Evolutionary conservation across 164 flowering plant genomes (phyloP).

Genomic region (Piper betle): DNA sequence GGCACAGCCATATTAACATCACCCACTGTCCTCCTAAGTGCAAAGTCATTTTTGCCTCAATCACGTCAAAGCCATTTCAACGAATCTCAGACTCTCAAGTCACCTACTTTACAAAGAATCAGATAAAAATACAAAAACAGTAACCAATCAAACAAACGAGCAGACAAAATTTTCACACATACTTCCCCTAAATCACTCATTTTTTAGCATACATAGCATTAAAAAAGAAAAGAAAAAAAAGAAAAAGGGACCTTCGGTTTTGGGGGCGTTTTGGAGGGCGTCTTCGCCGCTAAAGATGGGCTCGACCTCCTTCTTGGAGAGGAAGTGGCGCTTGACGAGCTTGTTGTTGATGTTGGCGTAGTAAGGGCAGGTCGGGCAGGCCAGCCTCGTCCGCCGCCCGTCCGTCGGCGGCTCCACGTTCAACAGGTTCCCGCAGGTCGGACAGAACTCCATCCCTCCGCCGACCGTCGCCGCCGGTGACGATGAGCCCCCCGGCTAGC

Average conservation of each 20-base stretch:
- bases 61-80: neutral
- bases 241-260: constrained; percentile 6
- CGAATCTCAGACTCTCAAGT: too few species aligned
- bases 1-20: too few species aligned
- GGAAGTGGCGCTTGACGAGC: constrained; percentile 8
- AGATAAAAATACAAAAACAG: too few species aligned
- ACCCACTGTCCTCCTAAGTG: too few species aligned
- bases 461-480: neutral
- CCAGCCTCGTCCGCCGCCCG: constrained; percentile 9
- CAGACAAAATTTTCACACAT: neutral
- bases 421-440: constrained; percentile 17
- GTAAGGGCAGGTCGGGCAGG: constrained; percentile 17
- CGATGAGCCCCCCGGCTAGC: too few species aligned
- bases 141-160: too few species aligned
- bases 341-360: constrained; percentile 6
- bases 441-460: constrained; percentile 17
- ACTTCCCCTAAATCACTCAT: too few species aligned
- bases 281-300: constrained; percentile 12
- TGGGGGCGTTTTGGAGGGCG: constrained; percentile 12
- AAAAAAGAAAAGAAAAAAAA: neutral
- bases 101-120: too few species aligned
- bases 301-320: constrained; percentile 12
- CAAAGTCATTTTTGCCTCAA: too few species aligned
- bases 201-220: neutral
- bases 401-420: constrained; percentile 5